A percentile compares a stretch with the other conserved stretches of the same genome.
phyloP scores from a whole-genome alignment of 208 protist genomes.

The Angomonas desouzai region DNA sequence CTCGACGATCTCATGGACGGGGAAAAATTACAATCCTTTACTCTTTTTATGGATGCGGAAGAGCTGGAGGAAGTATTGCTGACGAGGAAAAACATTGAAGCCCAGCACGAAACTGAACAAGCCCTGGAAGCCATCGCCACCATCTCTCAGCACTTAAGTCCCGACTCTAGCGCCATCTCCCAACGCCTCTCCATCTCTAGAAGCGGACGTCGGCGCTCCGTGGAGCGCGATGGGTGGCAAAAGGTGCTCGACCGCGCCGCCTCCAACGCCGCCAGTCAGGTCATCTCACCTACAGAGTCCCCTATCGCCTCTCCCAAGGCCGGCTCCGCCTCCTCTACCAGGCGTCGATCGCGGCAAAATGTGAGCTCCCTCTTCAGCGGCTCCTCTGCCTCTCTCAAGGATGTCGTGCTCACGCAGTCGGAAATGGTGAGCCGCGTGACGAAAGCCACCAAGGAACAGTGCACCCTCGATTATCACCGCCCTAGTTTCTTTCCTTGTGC shows the following conservation, averaged over 20 bases:
- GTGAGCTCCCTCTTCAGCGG: slow-evolving; percentile 7
- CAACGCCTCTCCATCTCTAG: slow-evolving; percentile 13
- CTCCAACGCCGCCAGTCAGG: neutral
- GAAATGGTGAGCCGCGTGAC: neutral
- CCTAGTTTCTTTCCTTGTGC: neutral
- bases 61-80: neutral
- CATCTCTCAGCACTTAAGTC: neutral
- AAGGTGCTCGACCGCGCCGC: slow-evolving; percentile 9
- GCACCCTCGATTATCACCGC: slow-evolving; percentile 1
- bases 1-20: neutral
- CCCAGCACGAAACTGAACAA: neutral
- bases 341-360: neutral
- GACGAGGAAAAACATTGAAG: neutral
- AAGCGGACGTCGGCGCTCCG: slow-evolving; percentile 3
- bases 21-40: slow-evolving; percentile 1
- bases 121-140: neutral
- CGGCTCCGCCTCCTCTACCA: neutral
- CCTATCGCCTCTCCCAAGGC: neutral
- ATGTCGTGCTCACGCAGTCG: neutral
- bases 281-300: neutral
- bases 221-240: slow-evolving; percentile 11
- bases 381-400: neutral
- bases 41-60: neutral
- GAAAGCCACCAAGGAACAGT: neutral
- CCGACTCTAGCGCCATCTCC: neutral